Evolutionary conservation across 139 green algal genomes (phyloP).

Genomic region (Micractinium sp.): DNA sequence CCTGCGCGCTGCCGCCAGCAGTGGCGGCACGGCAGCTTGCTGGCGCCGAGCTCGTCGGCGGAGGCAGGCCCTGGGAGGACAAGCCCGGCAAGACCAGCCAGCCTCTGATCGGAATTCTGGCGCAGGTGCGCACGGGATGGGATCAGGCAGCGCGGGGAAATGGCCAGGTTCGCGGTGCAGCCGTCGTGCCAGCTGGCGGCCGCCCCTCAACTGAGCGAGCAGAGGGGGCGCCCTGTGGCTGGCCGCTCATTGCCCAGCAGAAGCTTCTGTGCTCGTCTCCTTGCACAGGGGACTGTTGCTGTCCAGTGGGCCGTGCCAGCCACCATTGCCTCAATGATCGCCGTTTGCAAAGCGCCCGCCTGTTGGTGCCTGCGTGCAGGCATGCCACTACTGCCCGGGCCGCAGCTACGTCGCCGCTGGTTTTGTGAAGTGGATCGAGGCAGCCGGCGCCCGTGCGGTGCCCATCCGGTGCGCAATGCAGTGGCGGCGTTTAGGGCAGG

Average conservation of each 20-base stretch:
- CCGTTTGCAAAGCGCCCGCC: background rate
- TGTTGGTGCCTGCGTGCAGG: constrained; percentile 11
- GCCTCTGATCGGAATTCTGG: constrained; percentile 77
- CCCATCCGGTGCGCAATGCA: constrained; percentile 57
- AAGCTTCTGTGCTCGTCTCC: too few relatives aligned
- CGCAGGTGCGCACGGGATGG: constrained; percentile 33
- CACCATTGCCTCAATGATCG: background rate
- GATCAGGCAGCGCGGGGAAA: background rate
- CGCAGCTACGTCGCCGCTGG: constrained; percentile 69
- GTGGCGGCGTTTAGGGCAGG: background rate
- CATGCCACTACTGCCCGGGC: constrained; percentile 69
- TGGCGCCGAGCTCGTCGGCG: background rate
- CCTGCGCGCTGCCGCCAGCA: background rate
- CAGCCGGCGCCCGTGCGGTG: constrained; percentile 66
- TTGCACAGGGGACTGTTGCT: too few relatives aligned
- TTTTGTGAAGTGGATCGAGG: constrained; percentile 83
- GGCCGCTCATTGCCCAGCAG: too few relatives aligned
- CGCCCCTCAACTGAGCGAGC: too few relatives aligned
- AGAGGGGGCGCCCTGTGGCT: too few relatives aligned
- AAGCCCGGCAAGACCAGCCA: constrained; percentile 49
- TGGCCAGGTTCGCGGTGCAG: too few relatives aligned
- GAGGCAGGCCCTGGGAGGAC: constrained; percentile 14
- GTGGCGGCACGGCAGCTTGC: background rate
- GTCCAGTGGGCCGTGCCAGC: too few relatives aligned
- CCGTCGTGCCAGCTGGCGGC: background rate